Evolutionary conservation across 192 early-diverging fungal species (phyloP).

Genomic region (Lunasporangiospora selenospora): DNA sequence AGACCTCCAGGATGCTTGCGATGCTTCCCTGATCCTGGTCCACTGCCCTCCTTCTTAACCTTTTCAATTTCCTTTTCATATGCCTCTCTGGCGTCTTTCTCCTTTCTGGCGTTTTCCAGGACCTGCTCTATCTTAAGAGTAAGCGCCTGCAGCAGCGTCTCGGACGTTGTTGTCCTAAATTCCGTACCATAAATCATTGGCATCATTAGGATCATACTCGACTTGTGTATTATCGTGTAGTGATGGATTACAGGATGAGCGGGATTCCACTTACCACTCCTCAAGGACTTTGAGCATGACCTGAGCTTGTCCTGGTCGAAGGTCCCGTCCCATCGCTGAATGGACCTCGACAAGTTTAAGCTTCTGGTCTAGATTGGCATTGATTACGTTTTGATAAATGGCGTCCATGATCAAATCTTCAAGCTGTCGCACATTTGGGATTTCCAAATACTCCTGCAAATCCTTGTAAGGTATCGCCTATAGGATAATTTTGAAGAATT

Average conservation of each 20-base stretch:
- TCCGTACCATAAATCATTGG: too few relatives aligned
- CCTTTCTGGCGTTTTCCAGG: conserved; percentile 45
- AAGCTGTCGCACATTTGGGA: conserved; percentile 80
- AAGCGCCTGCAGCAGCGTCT: conserved; percentile 57
- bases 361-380: conserved; percentile 86
- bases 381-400: conserved; percentile 80
- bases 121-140: conserved; percentile 61
- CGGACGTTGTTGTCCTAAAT: conserved; percentile 65
- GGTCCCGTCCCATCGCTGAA: conserved; percentile 85
- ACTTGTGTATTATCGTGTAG: too few relatives aligned
- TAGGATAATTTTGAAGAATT: neutral
- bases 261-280: conserved; percentile 71
- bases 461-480: conserved; percentile 75
- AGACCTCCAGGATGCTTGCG: conserved; percentile 14
- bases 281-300: conserved; percentile 60
- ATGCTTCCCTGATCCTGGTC: conserved; percentile 31
- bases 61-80: conserved; percentile 59
- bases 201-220: too few relatives aligned
- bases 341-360: conserved; percentile 75
- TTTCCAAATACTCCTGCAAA: conserved; percentile 70
- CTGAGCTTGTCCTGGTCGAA: conserved; percentile 68
- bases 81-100: conserved; percentile 45
- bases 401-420: conserved; percentile 91
- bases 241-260: too few relatives aligned
- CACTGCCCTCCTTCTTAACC: conserved; percentile 43